Percentiles rank a stretch among this genome's conserved stretches.
Evolutionary conservation across 2,329 filamentous ascomycete species (phyloP).

Genomic region (Chrysoporthe austroafricana): DNA sequence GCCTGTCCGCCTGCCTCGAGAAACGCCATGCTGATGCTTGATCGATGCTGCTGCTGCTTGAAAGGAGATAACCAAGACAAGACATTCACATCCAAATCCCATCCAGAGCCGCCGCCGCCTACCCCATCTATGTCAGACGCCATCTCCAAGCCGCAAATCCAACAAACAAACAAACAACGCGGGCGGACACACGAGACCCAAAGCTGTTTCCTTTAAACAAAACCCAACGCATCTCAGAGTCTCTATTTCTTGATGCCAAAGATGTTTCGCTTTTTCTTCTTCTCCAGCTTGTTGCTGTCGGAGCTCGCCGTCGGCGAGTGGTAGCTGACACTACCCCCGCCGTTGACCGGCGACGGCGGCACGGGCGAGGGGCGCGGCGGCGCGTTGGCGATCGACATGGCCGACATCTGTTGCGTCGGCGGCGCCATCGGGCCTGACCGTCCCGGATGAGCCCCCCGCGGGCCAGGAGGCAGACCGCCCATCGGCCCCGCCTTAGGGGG

Average conservation of each 20-base stretch:
- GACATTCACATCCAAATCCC: not conserved
- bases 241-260: slow-evolving; percentile 61
- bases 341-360: slow-evolving; percentile 33
- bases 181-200: not conserved
- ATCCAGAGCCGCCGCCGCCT: not conserved
- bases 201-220: not conserved
- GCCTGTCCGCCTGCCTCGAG: not conserved
- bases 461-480: slow-evolving; percentile 34
- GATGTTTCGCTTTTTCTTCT: slow-evolving; percentile 66
- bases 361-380: slow-evolving; percentile 35
- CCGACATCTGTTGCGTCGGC: slow-evolving; percentile 59
- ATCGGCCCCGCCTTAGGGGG: slow-evolving; percentile 35
- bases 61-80: not conserved
- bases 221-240: not conserved
- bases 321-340: slow-evolving; percentile 35
- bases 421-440: slow-evolving; percentile 51
- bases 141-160: not conserved
- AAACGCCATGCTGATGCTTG: slow-evolving; percentile 26
- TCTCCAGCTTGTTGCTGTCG: slow-evolving; percentile 51
- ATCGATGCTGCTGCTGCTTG: slow-evolving; percentile 5
- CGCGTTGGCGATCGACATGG: slow-evolving; percentile 52
- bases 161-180: not conserved
- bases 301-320: slow-evolving; percentile 31
- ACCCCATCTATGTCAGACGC: not conserved
- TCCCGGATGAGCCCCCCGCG: slow-evolving; percentile 41